Percentiles rank a stretch among this genome's conserved stretches.
Conservation (phyloP, 257 asterid genomes). For the Penstemon eatonii region DNA sequence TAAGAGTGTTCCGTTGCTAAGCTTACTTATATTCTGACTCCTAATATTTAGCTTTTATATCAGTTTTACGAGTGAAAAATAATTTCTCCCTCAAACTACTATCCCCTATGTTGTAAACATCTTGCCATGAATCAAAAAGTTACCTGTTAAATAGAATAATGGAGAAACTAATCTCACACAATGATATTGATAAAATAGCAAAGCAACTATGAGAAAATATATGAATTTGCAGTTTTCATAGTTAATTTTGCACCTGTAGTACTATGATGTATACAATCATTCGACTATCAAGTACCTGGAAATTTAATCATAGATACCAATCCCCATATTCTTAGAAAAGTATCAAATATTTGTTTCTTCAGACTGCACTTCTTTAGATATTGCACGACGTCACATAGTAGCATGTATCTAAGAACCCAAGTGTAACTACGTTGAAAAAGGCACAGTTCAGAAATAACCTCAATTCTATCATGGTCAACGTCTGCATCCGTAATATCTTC, state of each 20-base stretch:
- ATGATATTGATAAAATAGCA: neutral
- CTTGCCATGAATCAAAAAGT: neutral
- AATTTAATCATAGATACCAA: neutral
- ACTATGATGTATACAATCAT: conserved; percentile 8
- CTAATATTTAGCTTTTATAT: neutral
- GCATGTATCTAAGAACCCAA: too few species aligned
- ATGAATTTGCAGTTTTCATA: neutral
- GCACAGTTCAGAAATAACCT: conserved; percentile 49
- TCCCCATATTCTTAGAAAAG: neutral
- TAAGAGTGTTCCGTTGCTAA: neutral
- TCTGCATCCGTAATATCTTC: conserved; percentile 61
- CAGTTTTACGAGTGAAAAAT: neutral
- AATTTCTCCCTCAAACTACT: neutral
- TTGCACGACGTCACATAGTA: neutral
- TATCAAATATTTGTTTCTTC: neutral
- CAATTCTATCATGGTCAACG: conserved; percentile 81
- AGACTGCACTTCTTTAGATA: neutral
- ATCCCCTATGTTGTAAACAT: neutral
- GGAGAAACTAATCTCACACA: neutral
- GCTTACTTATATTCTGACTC: neutral
- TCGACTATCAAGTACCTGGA: conserved; percentile 1
- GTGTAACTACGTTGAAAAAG: neutral
- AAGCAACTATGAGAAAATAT: neutral
- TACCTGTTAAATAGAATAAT: neutral
- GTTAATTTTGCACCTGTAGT: conserved; percentile 1